Percentiles rank a stretch among this genome's conserved stretches.
Evolutionary conservation across 2,329 filamentous ascomycete species (phyloP).

Genomic region (Trichoderma aggressivum): DNA sequence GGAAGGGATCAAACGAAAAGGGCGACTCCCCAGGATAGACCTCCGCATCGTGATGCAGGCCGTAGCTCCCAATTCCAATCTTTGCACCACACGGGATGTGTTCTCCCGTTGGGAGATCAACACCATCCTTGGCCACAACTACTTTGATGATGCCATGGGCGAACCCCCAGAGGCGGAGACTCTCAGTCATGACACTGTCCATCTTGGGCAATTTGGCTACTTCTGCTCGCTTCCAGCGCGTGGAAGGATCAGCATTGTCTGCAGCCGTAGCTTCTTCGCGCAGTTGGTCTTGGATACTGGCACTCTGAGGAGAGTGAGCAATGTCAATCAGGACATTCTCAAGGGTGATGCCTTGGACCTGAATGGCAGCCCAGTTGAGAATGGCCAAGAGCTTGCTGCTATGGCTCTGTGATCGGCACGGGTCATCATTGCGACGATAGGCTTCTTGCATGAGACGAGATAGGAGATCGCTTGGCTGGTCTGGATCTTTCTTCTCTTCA

Average conservation of each 20-base stretch:
- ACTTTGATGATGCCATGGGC: slow-evolving; percentile 3
- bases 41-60: neutral
- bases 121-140: slow-evolving; percentile 1
- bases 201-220: neutral
- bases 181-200: slow-evolving; percentile 2
- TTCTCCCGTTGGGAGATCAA: neutral
- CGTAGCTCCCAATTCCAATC: neutral
- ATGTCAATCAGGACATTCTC: slow-evolving; percentile 4
- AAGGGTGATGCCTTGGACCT: neutral
- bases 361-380: slow-evolving; percentile 10
- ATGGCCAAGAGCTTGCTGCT: neutral
- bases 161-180: neutral
- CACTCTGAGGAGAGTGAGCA: neutral
- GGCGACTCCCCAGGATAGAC: neutral
- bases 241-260: neutral
- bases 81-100: neutral
- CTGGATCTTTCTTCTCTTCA: neutral
- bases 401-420: neutral
- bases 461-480: neutral
- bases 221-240: slow-evolving; percentile 2
- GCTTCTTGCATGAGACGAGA: slow-evolving; percentile 6
- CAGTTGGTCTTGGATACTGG: neutral
- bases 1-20: slow-evolving; percentile 2
- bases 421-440: neutral
- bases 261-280: neutral